Percentiles rank a stretch among this genome's conserved stretches.
Evolutionary conservation across 2,329 filamentous ascomycete species (phyloP).

Genomic region (Alternaria ventricosa): DNA sequence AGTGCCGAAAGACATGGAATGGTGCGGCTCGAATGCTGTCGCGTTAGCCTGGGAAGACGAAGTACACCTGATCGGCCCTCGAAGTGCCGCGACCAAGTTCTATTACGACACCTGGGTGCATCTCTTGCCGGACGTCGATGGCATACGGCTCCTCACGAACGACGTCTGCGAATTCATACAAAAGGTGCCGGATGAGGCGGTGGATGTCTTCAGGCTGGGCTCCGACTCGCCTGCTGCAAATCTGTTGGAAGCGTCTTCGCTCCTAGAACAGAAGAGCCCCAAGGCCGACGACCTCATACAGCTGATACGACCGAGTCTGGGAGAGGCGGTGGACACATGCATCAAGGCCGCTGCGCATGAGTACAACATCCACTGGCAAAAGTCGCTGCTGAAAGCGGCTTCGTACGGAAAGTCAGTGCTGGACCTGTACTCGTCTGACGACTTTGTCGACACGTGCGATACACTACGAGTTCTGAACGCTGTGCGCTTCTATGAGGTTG

Average conservation of each 20-base stretch:
- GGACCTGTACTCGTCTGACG: conserved; percentile 96
- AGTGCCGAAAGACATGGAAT: conserved; percentile 84
- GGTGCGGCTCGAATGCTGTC: conserved; percentile 95
- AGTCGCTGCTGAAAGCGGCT: conserved; percentile 91
- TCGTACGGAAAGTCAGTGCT: conserved; percentile 98
- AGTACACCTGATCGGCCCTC: conserved; percentile 88
- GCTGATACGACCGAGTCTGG: conserved; percentile 83
- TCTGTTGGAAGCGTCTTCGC: conserved; percentile 88
- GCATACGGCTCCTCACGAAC: conserved; percentile 88
- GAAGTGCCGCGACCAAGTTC: conserved; percentile 76
- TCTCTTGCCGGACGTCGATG: conserved; percentile 84
- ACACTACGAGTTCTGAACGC: conserved; percentile 91
- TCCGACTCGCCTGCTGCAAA: conserved; percentile 90
- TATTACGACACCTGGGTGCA: conserved; percentile 94
- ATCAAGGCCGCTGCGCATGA: conserved; percentile 93
- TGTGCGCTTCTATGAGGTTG: conserved; percentile 88
- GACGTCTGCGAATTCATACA: conserved; percentile 98
- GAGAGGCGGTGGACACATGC: conserved; percentile 92
- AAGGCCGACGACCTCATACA: conserved; percentile 99
- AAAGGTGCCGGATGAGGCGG: conserved; percentile 83
- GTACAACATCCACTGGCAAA: conserved; percentile 90
- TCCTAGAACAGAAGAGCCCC: conserved; percentile 90
- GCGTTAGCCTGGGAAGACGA: conserved; percentile 98
- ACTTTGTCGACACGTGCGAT: conserved; percentile 98
- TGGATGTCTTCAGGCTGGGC: conserved; percentile 87